Base-by-base conservation (phyloP, 495 filamentous ascomycete genomes). In the Hapsidospora chrysogenum region DNA sequence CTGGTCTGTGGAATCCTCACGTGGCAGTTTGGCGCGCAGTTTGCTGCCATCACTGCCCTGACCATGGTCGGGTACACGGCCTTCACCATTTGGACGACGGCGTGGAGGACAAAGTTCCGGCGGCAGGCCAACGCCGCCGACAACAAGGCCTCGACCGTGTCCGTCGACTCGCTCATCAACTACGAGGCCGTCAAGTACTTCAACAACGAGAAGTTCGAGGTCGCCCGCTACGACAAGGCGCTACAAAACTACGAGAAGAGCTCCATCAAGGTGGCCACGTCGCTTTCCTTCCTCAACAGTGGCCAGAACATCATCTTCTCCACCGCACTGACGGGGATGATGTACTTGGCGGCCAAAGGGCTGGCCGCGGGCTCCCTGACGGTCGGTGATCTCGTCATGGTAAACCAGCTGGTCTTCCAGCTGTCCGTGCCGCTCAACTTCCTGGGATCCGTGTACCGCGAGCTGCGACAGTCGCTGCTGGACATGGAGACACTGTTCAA, bases 401-500 rank as follows among this genome's bases (percentile, higher is more conserved):
- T 96, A 45, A 97, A 97, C 52, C 92, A 96, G 58, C 76, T 97
- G 9, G 87, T 97, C 41, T 97, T 97, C 57, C 89, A 97, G 56
- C 76, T 97, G 9, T 93, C 85, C 2, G 80, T 96, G 1, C 89
- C 89, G 0, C 66, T 97, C 27, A 97, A 96, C 61, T 97, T 96
- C 57, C 63, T 97, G 1, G 89, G 89, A 8, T 85, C 81, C 5
- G 85, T 97, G 3, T 97, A 97, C 53, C 78, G 89, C 41, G 92
- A 97, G 60, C 67, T 97, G 31, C 68, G 89, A 27, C 92, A 97
- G 58, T 93, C 85, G 9, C 61, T 96, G 32, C 57, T 96, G 35
- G 89, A 97, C 51, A 96, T 97, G 92, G 89, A 96, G 56, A 95
- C 92, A 1, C 68, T 96, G 9, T 97, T 97, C 64, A 94, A 92